Evolutionary conservation across 2,329 filamentous ascomycete species (phyloP).

Genomic region (Penicillium olsonii): DNA sequence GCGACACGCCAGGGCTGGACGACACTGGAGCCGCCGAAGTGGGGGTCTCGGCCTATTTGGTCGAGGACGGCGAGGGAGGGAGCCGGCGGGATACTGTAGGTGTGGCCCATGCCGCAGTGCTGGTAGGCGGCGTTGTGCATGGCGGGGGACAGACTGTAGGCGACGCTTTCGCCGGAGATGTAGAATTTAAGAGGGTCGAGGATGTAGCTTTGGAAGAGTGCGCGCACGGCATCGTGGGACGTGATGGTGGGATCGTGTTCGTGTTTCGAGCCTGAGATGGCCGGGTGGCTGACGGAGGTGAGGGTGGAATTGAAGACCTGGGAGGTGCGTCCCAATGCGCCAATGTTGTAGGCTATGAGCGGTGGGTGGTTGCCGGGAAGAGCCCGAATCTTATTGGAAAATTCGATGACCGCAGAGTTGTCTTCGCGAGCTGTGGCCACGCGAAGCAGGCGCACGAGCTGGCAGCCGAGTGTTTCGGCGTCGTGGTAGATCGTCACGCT

Average conservation of each 20-base stretch:
- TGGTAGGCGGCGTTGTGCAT: slow-evolving; percentile 47
- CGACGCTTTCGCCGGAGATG: slow-evolving; percentile 44
- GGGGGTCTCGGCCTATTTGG: slow-evolving; percentile 37
- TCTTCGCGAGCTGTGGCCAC: slow-evolving; percentile 39
- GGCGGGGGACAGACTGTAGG: slow-evolving; percentile 44
- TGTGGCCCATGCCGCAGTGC: slow-evolving; percentile 43
- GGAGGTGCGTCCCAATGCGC: slow-evolving; percentile 44
- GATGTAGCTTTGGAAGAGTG: slow-evolving; percentile 44
- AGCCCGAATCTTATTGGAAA: slow-evolving; percentile 37
- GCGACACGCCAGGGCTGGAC: slow-evolving; percentile 48
- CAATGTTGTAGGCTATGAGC: slow-evolving; percentile 45
- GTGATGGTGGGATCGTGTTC: slow-evolving; percentile 38
- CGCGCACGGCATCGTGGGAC: slow-evolving; percentile 39
- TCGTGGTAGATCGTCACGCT: slow-evolving; percentile 37
- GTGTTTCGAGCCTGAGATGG: slow-evolving; percentile 30
- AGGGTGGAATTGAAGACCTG: slow-evolving; percentile 46
- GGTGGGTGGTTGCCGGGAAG: slow-evolving; percentile 33
- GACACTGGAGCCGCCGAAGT: slow-evolving; percentile 46
- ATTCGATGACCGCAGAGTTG: slow-evolving; percentile 39
- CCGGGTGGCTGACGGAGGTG: slow-evolving; percentile 44
- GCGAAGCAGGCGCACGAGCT: slow-evolving; percentile 42
- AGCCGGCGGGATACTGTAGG: slow-evolving; percentile 41
- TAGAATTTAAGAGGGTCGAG: slow-evolving; percentile 46
- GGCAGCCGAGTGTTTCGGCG: slow-evolving; percentile 39
- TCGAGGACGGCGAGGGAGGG: slow-evolving; percentile 41